Conservation (phyloP, 2,329 filamentous ascomycete genomes). For the Aspergillus clavatus region DNA sequence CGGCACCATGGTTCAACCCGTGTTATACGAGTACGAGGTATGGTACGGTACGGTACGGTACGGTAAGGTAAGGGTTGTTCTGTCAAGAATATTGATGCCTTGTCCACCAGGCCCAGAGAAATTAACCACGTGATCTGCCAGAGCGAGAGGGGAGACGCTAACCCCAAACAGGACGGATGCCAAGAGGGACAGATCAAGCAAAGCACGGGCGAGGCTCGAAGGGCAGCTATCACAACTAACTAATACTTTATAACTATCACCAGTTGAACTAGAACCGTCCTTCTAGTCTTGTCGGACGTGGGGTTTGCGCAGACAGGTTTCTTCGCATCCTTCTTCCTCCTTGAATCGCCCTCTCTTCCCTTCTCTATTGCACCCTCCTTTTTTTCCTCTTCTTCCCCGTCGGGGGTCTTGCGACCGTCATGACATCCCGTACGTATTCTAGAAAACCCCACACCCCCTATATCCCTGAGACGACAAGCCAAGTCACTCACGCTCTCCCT, state of each 20-base stretch:
- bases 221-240: conserved; percentile 1
- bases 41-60: too few species aligned
- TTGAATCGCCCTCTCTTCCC: conserved; percentile 7
- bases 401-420: conserved; percentile 50
- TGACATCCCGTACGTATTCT: conserved; percentile 52
- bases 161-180: conserved; percentile 3
- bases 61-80: too few species aligned
- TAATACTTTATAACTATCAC: conserved; percentile 5
- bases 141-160: conserved; percentile 8
- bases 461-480: conserved; percentile 20
- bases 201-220: conserved; percentile 14
- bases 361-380: conserved; percentile 12
- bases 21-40: too few species aligned
- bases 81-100: neutral
- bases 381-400: conserved; percentile 22
- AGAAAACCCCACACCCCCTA: conserved; percentile 13
- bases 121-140: neutral
- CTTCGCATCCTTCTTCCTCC: conserved; percentile 16
- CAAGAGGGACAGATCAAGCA: conserved; percentile 18
- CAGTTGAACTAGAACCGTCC: neutral
- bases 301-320: conserved; percentile 15
- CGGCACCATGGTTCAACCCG: neutral
- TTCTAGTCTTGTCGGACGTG: neutral
- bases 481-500: conserved; percentile 15
- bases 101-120: neutral